Percentiles rank a stretch among this genome's conserved stretches.
These are phyloP conservation scores for Verticillium tricorpus DNA, from an alignment of 2,329 filamentous ascomycete species.

Conservation along the genomic window DNA sequence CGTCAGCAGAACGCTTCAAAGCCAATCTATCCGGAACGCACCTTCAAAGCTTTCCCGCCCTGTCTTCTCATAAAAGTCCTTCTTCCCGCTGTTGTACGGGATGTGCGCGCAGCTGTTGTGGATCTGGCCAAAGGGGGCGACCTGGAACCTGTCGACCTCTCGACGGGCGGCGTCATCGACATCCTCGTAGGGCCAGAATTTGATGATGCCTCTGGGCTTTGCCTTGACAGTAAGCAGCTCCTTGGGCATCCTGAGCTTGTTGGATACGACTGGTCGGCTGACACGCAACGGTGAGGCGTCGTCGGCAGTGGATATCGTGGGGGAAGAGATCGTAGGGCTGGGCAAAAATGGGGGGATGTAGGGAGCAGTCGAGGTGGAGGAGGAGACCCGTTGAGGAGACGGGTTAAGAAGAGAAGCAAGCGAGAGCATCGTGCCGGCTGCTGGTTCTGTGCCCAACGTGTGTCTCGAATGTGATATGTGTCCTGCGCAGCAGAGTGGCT, in stretches of 20 bases:
- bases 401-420: conserved; percentile 65
- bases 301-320: conserved; percentile 26
- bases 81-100: conserved; percentile 93
- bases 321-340: conserved; percentile 33
- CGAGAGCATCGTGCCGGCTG: conserved; percentile 52
- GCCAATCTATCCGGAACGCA: conserved; percentile 30
- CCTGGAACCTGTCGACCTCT: conserved; percentile 58
- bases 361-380: conserved; percentile 13
- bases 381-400: conserved; percentile 34
- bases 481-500: not conserved
- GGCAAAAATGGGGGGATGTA: conserved; percentile 33
- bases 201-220: conserved; percentile 60
- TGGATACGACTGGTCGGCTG: conserved; percentile 26
- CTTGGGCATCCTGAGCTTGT: conserved; percentile 60
- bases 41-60: conserved; percentile 86
- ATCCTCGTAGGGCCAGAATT: conserved; percentile 70
- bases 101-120: conserved; percentile 67
- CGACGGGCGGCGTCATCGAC: conserved; percentile 51
- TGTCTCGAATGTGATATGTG: conserved; percentile 12
- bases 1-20: not conserved
- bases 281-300: conserved; percentile 19
- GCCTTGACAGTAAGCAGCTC: conserved; percentile 61
- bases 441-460: conserved; percentile 13
- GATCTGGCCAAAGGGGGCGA: conserved; percentile 63
- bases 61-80: conserved; percentile 80